Percentiles rank a stretch among this genome's conserved stretches.
These are phyloP conservation scores for Fragosphaeria purpurea DNA, from an alignment of 2,329 filamentous ascomycete genomes.

Conservation along the genomic window DNA sequence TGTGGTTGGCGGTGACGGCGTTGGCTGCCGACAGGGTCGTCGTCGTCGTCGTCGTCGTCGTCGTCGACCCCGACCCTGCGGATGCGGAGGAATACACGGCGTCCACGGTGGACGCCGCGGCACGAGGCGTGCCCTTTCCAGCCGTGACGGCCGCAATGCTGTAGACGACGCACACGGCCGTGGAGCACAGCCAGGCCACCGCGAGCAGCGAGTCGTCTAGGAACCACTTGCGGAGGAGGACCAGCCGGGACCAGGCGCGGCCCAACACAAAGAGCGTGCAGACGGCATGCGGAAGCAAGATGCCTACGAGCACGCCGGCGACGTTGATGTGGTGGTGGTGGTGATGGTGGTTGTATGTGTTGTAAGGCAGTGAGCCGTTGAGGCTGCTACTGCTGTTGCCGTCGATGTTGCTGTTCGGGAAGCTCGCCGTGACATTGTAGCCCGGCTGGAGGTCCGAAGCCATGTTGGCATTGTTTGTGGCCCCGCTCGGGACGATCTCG, in stretches of 20 bases:
- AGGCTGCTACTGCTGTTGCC: neutral
- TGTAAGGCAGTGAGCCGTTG: neutral
- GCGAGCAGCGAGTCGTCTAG: constrained; percentile 24
- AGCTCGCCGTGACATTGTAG: neutral
- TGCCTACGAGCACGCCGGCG: constrained; percentile 20
- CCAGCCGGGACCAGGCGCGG: constrained; percentile 19
- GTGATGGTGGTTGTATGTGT: neutral
- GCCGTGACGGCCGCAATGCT: constrained; percentile 19
- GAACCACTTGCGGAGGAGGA: constrained; percentile 23
- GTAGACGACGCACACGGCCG: constrained; percentile 23
- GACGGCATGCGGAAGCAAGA: constrained; percentile 23
- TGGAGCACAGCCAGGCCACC: constrained; percentile 22
- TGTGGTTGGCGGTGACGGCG: too few species aligned
- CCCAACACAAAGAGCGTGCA: constrained; percentile 22
- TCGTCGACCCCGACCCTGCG: too few species aligned
- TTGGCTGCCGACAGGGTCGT: neutral
- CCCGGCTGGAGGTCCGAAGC: neutral
- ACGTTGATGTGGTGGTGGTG: constrained; percentile 11
- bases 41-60: too few species aligned
- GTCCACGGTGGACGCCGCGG: too few species aligned
- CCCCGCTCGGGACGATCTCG: too few species aligned
- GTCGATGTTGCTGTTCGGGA: neutral
- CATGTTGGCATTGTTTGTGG: constrained; percentile 1
- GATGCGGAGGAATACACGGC: too few species aligned
- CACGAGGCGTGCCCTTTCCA: neutral